phyloP scores from a whole-genome alignment of 441 rosid species.

The Brassica balearica region DNA sequence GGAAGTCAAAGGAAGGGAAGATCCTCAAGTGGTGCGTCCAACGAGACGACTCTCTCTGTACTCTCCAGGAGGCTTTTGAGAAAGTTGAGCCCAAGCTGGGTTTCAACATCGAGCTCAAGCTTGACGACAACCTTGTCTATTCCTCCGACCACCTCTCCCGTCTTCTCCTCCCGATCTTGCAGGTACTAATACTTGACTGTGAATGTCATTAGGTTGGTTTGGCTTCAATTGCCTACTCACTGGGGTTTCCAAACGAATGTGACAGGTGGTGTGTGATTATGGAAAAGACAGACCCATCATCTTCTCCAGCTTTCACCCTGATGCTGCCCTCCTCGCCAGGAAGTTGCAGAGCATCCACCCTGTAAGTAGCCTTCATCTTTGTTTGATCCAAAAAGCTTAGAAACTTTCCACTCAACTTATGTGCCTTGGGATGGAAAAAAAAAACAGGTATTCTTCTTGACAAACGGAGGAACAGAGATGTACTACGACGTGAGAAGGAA shows the following conservation, averaged over 20 bases:
- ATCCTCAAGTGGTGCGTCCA: conserved; percentile 73
- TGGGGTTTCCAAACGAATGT: not conserved
- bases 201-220: not conserved
- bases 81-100: conserved; percentile 74
- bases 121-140: conserved; percentile 79
- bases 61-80: conserved; percentile 78
- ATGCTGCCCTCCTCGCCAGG: conserved; percentile 76
- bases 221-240: not conserved
- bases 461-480: conserved; percentile 70
- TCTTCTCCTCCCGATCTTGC: conserved; percentile 64
- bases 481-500: conserved; percentile 77
- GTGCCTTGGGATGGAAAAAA: not conserved
- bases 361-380: conserved; percentile 48
- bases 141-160: conserved; percentile 60
- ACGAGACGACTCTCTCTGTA: conserved; percentile 72
- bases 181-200: not conserved
- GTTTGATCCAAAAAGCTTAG: not conserved
- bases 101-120: conserved; percentile 88
- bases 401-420: not conserved
- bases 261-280: conserved; percentile 61
- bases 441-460: conserved; percentile 77
- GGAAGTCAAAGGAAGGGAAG: conserved; percentile 82
- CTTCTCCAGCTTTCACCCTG: conserved; percentile 91
- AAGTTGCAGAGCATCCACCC: conserved; percentile 75
- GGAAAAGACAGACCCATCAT: conserved; percentile 69